A percentile compares a stretch with the other conserved stretches of the same genome.
phyloP scores from a whole-genome alignment of 352 stramenopile genomes.

The Phytophthora colocasiae region DNA sequence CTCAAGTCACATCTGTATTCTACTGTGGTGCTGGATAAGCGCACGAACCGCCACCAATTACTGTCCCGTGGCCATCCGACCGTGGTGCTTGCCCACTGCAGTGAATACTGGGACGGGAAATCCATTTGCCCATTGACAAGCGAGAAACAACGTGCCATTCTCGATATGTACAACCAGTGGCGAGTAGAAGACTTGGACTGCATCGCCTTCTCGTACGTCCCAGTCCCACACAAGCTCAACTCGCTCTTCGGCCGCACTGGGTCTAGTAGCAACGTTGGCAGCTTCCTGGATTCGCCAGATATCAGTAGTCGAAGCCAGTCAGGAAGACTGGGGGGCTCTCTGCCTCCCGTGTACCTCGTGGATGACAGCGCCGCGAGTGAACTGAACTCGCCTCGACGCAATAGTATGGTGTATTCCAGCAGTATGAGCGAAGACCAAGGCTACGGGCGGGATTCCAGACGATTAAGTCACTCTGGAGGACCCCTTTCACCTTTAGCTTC shows the following conservation, averaged over 20 bases:
- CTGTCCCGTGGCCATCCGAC: conserved; percentile 81
- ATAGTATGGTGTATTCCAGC: conserved; percentile 39
- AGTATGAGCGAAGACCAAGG: conserved; percentile 45
- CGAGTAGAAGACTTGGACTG: conserved; percentile 87
- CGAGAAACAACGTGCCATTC: conserved; percentile 80
- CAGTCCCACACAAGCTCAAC: conserved; percentile 78
- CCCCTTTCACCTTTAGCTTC: conserved; percentile 38
- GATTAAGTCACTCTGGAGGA: conserved; percentile 28
- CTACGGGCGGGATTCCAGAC: conserved; percentile 18
- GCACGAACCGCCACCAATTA: conserved; percentile 80
- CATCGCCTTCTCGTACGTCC: conserved; percentile 84
- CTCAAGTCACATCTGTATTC: conserved; percentile 90
- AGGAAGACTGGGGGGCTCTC: conserved; percentile 26
- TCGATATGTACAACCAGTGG: conserved; percentile 92
- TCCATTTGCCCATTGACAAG: conserved; percentile 85
- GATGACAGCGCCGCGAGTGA: conserved; percentile 71
- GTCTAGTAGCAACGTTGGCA: conserved; percentile 24
- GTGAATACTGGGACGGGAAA: conserved; percentile 89
- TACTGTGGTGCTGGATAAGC: conserved; percentile 84
- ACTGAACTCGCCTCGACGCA: conserved; percentile 40
- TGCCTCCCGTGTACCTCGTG: conserved; percentile 85
- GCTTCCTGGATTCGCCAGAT: conserved; percentile 26
- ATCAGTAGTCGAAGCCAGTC: conserved; percentile 11
- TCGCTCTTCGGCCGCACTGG: conserved; percentile 48
- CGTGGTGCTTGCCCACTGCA: conserved; percentile 76